Evolutionary conservation across 495 filamentous ascomycete genomes (phyloP).

Genomic region (Margaritispora aquatica): DNA sequence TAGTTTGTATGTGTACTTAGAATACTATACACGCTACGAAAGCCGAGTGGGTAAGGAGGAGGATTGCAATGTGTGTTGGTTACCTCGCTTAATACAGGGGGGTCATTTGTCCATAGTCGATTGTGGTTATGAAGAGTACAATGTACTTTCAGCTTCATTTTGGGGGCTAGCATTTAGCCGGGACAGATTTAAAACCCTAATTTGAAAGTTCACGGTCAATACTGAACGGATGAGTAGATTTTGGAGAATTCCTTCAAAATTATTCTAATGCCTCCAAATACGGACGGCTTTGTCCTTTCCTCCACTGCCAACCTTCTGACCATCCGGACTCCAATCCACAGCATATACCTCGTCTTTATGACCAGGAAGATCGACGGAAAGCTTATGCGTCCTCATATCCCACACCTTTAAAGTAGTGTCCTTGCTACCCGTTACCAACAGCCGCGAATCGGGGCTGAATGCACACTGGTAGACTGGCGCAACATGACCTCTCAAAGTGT

Average conservation of each 20-base stretch:
- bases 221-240: background rate
- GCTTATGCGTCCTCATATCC: conserved; percentile 78
- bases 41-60: too few relatives aligned
- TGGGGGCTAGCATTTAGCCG: too few relatives aligned
- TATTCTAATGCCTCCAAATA: conserved; percentile 53
- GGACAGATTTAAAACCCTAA: too few relatives aligned
- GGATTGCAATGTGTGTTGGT: too few relatives aligned
- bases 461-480: conserved; percentile 85
- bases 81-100: too few relatives aligned
- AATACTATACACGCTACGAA: too few relatives aligned
- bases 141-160: too few relatives aligned
- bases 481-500: conserved; percentile 85
- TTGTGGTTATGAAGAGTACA: too few relatives aligned
- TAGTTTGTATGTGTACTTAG: too few relatives aligned
- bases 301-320: conserved; percentile 76
- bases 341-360: conserved; percentile 95
- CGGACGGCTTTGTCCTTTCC: conserved; percentile 89
- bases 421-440: conserved; percentile 80
- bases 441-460: conserved; percentile 82
- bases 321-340: conserved; percentile 88
- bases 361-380: conserved; percentile 77
- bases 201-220: too few relatives aligned
- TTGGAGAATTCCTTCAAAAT: background rate
- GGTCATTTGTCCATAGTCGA: too few relatives aligned
- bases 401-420: conserved; percentile 95